A percentile compares a stretch with the other conserved stretches of the same genome.
Evolutionary conservation across 2,329 filamentous ascomycete genomes (phyloP).

Genomic region (Endoconidiophora laricicola): DNA sequence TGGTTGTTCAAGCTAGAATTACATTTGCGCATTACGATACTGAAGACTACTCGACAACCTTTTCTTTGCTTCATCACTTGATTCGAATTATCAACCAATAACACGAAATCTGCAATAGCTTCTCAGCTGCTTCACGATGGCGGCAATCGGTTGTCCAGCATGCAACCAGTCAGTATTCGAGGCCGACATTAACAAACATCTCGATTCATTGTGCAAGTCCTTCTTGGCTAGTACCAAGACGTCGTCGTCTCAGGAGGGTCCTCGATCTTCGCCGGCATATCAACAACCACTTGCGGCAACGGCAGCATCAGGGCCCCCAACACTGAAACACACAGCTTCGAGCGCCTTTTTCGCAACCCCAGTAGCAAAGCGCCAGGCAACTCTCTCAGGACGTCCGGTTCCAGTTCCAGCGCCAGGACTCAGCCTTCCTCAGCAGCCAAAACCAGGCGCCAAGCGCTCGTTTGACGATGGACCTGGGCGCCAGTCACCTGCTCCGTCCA

Average conservation of each 20-base stretch:
- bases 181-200: constrained; percentile 70
- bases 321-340: constrained; percentile 23
- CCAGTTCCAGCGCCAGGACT: neutral
- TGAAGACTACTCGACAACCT: no score
- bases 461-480: constrained; percentile 37
- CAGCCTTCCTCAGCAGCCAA: neutral
- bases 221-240: constrained; percentile 35
- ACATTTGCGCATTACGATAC: no score
- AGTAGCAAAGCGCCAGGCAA: constrained; percentile 36
- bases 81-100: neutral
- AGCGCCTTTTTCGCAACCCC: constrained; percentile 47
- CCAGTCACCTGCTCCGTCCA: neutral
- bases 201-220: constrained; percentile 65
- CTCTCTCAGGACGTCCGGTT: constrained; percentile 13
- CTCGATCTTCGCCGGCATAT: neutral
- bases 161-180: constrained; percentile 59
- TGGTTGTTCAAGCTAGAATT: no score
- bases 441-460: constrained; percentile 25
- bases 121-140: neutral
- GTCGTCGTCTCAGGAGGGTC: neutral
- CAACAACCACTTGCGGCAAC: constrained; percentile 14
- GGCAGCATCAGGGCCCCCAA: neutral
- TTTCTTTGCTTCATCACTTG: no score
- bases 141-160: constrained; percentile 58
- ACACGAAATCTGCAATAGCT: neutral